phyloP scores from a whole-genome alignment of 306 rosid genomes.

The Mimosa bimucronata region DNA sequence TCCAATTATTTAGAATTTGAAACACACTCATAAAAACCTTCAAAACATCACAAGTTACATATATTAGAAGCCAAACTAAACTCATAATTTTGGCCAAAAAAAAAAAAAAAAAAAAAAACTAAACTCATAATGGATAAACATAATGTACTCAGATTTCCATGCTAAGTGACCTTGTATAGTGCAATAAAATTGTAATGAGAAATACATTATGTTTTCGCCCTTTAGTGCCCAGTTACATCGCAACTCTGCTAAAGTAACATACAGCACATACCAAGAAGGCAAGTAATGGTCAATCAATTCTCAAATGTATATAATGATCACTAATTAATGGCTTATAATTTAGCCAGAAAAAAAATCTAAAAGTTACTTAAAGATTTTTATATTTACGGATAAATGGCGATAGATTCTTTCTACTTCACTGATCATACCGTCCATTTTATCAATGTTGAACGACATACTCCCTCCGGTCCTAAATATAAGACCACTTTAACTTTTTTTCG shows the following conservation, averaged over 20 bases:
- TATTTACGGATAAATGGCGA: neutral
- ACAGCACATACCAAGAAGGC: neutral
- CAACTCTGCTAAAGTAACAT: neutral
- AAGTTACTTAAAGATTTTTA: too few relatives aligned
- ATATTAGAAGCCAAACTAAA: constrained; percentile 12
- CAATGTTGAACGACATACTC: too few relatives aligned
- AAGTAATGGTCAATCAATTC: neutral
- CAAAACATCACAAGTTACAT: constrained; percentile 11
- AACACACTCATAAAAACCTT: constrained; percentile 30
- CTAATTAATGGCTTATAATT: neutral
- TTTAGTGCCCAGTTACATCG: neutral
- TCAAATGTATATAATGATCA: neutral
- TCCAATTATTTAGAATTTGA: constrained; percentile 12
- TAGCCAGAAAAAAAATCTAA: neutral
- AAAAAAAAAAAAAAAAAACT: too few relatives aligned
- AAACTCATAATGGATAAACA: neutral
- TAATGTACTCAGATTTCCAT: neutral
- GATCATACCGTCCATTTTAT: too few relatives aligned
- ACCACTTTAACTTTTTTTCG: too few relatives aligned
- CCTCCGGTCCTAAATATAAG: too few relatives aligned
- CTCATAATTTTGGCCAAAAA: too few relatives aligned
- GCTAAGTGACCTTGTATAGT: neutral
- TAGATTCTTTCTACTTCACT: too few relatives aligned
- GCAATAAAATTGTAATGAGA: neutral
- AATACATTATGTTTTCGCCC: neutral